These are phyloP conservation scores for Yamadazyma sp. DNA, from an alignment of 805 yeast species.

Conservation along the genomic window DNA sequence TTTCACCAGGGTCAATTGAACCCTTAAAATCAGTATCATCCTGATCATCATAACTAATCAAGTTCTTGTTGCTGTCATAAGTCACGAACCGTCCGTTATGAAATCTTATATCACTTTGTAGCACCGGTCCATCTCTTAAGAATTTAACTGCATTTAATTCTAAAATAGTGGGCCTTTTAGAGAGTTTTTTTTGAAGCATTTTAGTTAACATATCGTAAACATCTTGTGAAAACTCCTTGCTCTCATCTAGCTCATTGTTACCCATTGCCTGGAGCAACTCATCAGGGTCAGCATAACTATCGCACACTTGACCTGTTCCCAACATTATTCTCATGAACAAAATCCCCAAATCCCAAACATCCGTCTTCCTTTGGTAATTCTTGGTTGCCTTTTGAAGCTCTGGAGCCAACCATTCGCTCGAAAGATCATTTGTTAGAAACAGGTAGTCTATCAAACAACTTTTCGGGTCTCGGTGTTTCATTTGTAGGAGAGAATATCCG, in stretches of 20 bases:
- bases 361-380: conserved; percentile 73
- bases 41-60: conserved; percentile 4
- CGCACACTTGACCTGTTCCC: conserved; percentile 53
- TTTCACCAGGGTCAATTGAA: background rate
- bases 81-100: conserved; percentile 14
- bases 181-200: conserved; percentile 63
- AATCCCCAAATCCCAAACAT: conserved; percentile 91
- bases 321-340: conserved; percentile 49
- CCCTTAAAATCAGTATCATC: background rate
- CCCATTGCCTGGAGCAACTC: conserved; percentile 28
- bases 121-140: conserved; percentile 64
- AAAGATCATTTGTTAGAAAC: conserved; percentile 17
- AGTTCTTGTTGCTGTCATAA: background rate
- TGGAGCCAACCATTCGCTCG: conserved; percentile 73
- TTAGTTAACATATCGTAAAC: conserved; percentile 64
- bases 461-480: conserved; percentile 21
- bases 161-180: conserved; percentile 77
- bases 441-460: conserved; percentile 14
- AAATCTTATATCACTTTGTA: conserved; percentile 9
- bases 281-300: conserved; percentile 47
- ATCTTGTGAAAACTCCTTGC: conserved; percentile 64
- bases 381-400: conserved; percentile 47
- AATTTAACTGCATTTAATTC: conserved; percentile 85
- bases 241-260: conserved; percentile 46
- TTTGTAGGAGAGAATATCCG: conserved; percentile 30